Base-by-base conservation (phyloP, 2,329 filamentous ascomycete genomes). In the Sarocladium oryzae region DNA sequence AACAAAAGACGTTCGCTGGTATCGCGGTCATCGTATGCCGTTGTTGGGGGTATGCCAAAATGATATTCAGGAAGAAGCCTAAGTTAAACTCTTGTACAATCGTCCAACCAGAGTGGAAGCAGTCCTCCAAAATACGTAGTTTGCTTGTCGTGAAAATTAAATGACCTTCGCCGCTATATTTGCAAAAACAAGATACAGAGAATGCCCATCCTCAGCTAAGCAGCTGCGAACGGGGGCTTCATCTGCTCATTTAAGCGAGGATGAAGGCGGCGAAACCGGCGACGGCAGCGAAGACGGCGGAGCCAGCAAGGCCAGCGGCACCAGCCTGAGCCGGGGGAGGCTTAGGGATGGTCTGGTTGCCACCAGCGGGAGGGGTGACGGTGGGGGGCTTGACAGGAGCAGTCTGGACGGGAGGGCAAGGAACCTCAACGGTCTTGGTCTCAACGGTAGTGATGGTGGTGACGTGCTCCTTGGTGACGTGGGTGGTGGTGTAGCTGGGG, bases 391-490 rank as follows among this genome's bases (percentile, higher is more conserved):
- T 33, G 52, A 49, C 41, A 46, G 23, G 55, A 50, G 53, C 48
- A 53, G 61, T 59, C 51, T 53, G 23, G 6, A 4, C 46, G 21
- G 30, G 26, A 35, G 45, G 46, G 53, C 60, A 64, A 35, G 73
- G 67, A 41, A 71, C 59, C 58, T 69, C 66, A 55, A 74, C 62
- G 63, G 73, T 76, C 60, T 69, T 66, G 72, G 76, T 76, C 72
- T 77, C 73, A 58, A 78, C 74, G 40, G 72, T 73, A 60, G 75
- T 77, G 64, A 78, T 63, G 61, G 78, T 75, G 55, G 76, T 79
- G 67, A 76, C 78, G 70, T 76, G 70, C 57, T 66, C 73, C 70
- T 76, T 79, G 64, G 75, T 76, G 69, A 78, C 73, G 62, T 75
- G 73, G 62, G 69, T 69, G 64, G 78, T 71, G 45, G 71, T 71